Evolutionary conservation across 805 yeast species (phyloP).

Genomic region (Grigorovia yakushimaensis): DNA sequence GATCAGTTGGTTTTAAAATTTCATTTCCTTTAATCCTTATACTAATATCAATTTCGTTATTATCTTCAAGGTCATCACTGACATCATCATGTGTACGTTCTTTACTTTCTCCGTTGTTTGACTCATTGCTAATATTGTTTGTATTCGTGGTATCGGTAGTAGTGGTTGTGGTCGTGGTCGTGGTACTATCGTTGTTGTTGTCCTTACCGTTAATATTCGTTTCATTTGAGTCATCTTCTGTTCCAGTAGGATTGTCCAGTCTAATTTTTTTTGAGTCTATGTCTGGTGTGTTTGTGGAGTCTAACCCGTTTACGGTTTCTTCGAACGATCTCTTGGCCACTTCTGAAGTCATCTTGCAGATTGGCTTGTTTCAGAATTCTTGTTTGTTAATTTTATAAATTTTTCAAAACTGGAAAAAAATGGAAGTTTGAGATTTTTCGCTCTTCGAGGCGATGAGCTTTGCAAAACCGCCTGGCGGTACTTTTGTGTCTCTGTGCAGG

Average conservation of each 20-base stretch:
- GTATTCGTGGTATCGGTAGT: too few relatives aligned
- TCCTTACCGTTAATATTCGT: neutral
- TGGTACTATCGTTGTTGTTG: too few relatives aligned
- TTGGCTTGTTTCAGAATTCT: neutral
- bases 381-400: neutral
- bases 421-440: neutral
- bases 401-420: neutral
- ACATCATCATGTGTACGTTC: neutral
- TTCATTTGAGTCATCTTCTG: neutral
- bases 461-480: neutral
- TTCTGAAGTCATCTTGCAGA: neutral
- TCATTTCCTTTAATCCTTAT: constrained; percentile 5
- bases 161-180: too few relatives aligned
- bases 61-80: constrained; percentile 1
- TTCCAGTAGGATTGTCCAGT: neutral
- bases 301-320: neutral
- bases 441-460: neutral
- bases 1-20: constrained; percentile 11
- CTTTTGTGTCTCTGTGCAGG: too few relatives aligned
- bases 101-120: neutral
- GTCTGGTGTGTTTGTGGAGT: neutral
- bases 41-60: neutral
- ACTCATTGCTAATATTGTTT: neutral
- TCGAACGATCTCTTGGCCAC: neutral
- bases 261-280: neutral